Evolutionary conservation across 108 stramenopile genomes (phyloP), one percentile per base, ranked within the genome.

Genomic region (Skeletonema marinoi): DNA sequence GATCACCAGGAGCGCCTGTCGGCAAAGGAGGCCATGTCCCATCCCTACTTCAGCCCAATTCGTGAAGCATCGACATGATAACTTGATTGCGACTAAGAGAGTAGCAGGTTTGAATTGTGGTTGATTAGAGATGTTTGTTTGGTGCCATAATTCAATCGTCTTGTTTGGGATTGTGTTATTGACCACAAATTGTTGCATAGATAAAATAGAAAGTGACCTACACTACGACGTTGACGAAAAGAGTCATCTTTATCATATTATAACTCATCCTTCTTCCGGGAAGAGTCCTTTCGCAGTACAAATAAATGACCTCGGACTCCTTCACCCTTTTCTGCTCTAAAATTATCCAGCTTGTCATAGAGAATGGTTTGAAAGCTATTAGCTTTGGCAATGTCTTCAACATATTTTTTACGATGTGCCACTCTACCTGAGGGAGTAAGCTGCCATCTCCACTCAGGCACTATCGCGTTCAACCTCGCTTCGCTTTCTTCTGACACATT

Each of bases 1-100:
- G 98, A 98, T 87, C 98, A 97, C 74, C 98, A 99, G 81, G 99
- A 99, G 77, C 85, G 99, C 10, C 71, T 99, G 38, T 97, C 99
- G 38, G 99, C 99, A 19, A 91, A 95, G 79, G 98, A 99, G 74
- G 98, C 99, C 32, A 96, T 96, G 96, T 87, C 90, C 6, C 98
- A 99, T 82, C 92, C 95, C 10, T 99, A 98, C 86, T 98, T 99
- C 81, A 97, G 95, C 30, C 97, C 96, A n/a, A 85, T 99, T 5
- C 84, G 98, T 71, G 94, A 94, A 73, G 88, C 89, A 21, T 90
- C 91, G 11, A 89, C 88, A 8, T 83, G 88, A 75, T 84, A 60
- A 42, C 4, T 50, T 50, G 50, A n/a, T 50, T n/a, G 10, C 4
- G 50, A 3, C 16, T 21, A 50, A 50, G 39, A 41, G 11, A 41